These are phyloP conservation scores for Fusarium piperis DNA, from an alignment of 2,329 filamentous ascomycete genomes.

Conservation along the genomic window DNA sequence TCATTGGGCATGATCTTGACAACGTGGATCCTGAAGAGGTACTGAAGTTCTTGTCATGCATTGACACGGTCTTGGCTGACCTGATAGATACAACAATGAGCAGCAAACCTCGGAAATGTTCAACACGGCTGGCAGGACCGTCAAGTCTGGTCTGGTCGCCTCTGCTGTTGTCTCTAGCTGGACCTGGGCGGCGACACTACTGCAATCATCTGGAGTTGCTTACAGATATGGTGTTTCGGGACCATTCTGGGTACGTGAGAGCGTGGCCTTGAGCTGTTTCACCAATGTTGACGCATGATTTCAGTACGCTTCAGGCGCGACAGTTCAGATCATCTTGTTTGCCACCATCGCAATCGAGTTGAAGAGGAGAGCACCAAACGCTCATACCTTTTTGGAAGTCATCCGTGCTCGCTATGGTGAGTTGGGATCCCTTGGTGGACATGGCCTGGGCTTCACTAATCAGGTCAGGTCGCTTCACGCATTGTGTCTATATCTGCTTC, in stretches of 20 bases:
- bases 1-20: constrained; percentile 70
- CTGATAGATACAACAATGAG: constrained; percentile 64
- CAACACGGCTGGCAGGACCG: constrained; percentile 85
- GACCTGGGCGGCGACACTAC: constrained; percentile 89
- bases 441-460: not conserved
- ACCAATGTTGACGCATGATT: not conserved
- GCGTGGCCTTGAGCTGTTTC: not conserved
- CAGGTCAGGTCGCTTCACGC: constrained; percentile 61
- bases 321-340: constrained; percentile 88
- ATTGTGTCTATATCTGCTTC: constrained; percentile 84
- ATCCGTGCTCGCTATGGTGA: constrained; percentile 79
- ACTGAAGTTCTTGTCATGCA: not conserved
- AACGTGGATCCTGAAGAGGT: constrained; percentile 22
- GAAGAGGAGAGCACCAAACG: constrained; percentile 87
- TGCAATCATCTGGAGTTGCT: constrained; percentile 83
- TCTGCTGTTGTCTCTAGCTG: constrained; percentile 92
- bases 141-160: constrained; percentile 88
- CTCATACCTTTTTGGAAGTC: constrained; percentile 85
- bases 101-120: constrained; percentile 94
- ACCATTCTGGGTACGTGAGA: constrained; percentile 55
- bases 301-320: constrained; percentile 70
- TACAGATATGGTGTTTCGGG: constrained; percentile 79
- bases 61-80: constrained; percentile 8
- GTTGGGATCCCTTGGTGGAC: not conserved
- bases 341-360: constrained; percentile 90